Evolutionary conservation across 257 asterid species (phyloP).

Genomic region (Lithospermum erythrorhizon): DNA sequence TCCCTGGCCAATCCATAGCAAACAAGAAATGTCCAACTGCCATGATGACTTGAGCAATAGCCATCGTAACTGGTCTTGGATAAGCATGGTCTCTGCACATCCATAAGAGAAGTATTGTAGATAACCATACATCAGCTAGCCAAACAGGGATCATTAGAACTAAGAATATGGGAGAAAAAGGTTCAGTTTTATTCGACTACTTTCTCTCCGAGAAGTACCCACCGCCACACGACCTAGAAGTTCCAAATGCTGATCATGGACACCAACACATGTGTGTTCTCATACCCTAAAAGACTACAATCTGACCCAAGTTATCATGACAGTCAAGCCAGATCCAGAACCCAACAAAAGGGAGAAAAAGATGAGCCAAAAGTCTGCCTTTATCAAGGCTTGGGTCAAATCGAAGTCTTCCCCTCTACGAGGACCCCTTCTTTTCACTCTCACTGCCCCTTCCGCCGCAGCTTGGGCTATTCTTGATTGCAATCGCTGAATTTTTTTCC

Average conservation of each 20-base stretch:
- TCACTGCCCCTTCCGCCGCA: conserved; percentile 47
- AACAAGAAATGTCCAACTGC: conserved; percentile 76
- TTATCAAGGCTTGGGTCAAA: conserved; percentile 35
- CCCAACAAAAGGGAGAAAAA: conserved; percentile 42
- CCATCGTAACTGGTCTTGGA: conserved; percentile 77
- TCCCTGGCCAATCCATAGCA: conserved; percentile 94
- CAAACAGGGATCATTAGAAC: not conserved
- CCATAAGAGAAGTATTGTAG: conserved; percentile 10
- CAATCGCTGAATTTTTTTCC: conserved; percentile 30
- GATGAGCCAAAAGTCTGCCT: conserved; percentile 45
- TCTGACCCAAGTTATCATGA: conserved; percentile 50
- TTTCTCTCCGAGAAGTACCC: conserved; percentile 43
- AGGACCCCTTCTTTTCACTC: conserved; percentile 40
- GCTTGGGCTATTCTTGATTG: conserved; percentile 38
- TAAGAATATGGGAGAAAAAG: not conserved
- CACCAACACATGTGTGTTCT: conserved; percentile 40
- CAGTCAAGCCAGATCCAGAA: conserved; percentile 48
- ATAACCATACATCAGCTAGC: not conserved
- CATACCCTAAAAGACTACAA: conserved; percentile 43
- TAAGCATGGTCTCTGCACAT: conserved; percentile 63
- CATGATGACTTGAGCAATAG: conserved; percentile 65
- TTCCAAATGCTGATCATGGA: conserved; percentile 56
- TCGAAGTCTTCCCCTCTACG: conserved; percentile 49
- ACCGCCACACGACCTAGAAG: conserved; percentile 51
- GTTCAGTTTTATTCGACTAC: conserved; percentile 25